Base-by-base conservation (phyloP, 148 eudicot species). In the Fagopyrum esculentum region DNA sequence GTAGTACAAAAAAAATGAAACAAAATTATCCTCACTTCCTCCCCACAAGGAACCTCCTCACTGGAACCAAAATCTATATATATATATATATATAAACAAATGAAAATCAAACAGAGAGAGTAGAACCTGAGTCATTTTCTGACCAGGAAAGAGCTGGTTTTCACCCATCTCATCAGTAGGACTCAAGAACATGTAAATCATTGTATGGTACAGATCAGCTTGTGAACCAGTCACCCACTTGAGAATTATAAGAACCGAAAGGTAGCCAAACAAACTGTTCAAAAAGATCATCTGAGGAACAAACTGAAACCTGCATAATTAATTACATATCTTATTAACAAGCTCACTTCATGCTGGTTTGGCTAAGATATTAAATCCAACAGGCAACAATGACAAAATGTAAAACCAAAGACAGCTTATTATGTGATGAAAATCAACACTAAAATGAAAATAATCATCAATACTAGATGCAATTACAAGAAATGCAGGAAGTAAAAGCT, bases 131-230 rank as follows among this genome's bases (percentile, higher is more conserved):
- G 80, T 77, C 8, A 73, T 85, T 80, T 86, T 92, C 82, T 95
- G 98, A 74, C 97, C 96, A 76, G 82, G 76, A 78, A 95, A 95
- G 73, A 92, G 97, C 87, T 90, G 84, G 75, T 95, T 95, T 79
- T 95, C 98, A 63, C 93, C 96, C 40, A 92, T 81, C 6, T 94
- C 98, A 74, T 89, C 98, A 44, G 97, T 94, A 63, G 97, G 98
- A 81, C 89, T 83, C 44, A 83, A 77, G 76, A 78, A 84, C 84
- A 81, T 87, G 83, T 87, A 87, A 70, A 87, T 87, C 89, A 87
- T 87, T 45, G 79, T 72, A 76, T 84, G 89, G 73, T 87, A 87
- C 40, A 87, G 69, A 76, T 87, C 89, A 79, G 89, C 87, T 78
- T 87, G 76, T 73, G 89, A 87, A 71, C 89, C 89, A 74, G 86